Conservation (phyloP, 2,329 filamentous ascomycete genomes). For the Fusarium albidum region DNA sequence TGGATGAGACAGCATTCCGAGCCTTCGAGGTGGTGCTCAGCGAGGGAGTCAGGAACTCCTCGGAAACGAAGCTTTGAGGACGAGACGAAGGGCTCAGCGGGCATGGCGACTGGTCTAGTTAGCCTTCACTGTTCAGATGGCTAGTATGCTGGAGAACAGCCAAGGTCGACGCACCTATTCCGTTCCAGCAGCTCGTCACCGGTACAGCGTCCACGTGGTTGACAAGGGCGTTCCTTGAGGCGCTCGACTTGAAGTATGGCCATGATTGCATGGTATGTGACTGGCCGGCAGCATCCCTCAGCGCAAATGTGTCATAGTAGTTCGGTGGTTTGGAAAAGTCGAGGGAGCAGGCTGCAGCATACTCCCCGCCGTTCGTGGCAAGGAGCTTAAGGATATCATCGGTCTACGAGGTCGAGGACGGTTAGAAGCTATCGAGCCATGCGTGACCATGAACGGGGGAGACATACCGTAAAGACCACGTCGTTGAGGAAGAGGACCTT, state of each 20-base stretch:
- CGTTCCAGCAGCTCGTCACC: slow-evolving; percentile 56
- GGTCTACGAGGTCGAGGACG: slow-evolving; percentile 46
- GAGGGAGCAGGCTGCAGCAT: slow-evolving; percentile 68
- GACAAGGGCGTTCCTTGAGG: slow-evolving; percentile 63
- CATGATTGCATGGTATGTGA: slow-evolving; percentile 62
- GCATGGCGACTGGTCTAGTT: slow-evolving; percentile 53
- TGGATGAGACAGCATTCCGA: slow-evolving; percentile 83
- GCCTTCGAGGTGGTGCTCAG: slow-evolving; percentile 71
- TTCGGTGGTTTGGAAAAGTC: slow-evolving; percentile 63
- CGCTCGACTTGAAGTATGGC: slow-evolving; percentile 64
- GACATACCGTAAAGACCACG: slow-evolving; percentile 65
- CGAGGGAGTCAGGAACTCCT: slow-evolving; percentile 69
- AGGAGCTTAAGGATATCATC: slow-evolving; percentile 65
- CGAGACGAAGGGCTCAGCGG: slow-evolving; percentile 63
- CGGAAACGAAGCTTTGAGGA: slow-evolving; percentile 64
- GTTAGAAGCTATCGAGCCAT: slow-evolving; percentile 2
- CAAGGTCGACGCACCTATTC: slow-evolving; percentile 45
- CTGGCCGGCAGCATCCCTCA: slow-evolving; percentile 61
- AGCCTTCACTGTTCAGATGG: not conserved
- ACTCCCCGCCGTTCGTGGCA: slow-evolving; percentile 64
- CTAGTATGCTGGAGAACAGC: not conserved
- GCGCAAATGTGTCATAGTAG: slow-evolving; percentile 71
- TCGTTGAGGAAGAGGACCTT: slow-evolving; percentile 70
- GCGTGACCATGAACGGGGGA: not conserved
- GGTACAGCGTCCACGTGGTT: slow-evolving; percentile 55